phyloP scores from a whole-genome alignment of 176 grass and related monocot species.

The Zizania latifolia region DNA sequence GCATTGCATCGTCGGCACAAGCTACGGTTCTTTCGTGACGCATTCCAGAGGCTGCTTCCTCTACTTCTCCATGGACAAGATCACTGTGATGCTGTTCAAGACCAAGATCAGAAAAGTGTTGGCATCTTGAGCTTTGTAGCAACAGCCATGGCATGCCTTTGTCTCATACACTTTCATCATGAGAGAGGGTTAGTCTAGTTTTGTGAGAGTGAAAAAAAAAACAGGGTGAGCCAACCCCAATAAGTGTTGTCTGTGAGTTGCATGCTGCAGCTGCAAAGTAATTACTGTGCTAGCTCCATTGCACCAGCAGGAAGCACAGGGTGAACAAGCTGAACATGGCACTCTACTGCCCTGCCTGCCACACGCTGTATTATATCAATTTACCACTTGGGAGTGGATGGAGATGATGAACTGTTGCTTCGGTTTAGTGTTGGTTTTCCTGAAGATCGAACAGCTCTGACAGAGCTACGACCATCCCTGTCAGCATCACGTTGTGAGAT shows the following conservation, averaged over 20 bases:
- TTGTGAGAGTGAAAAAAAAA: not conserved
- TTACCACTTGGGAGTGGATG: slow-evolving; percentile 12
- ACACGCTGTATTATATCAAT: not conserved
- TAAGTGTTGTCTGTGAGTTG: not conserved
- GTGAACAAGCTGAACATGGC: slow-evolving; percentile 1
- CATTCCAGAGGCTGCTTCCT: slow-evolving; percentile 67
- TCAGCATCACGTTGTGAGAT: slow-evolving; percentile 37
- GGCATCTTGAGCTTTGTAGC: slow-evolving; percentile 23
- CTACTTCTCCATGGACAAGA: slow-evolving; percentile 85
- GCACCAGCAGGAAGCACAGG: not conserved
- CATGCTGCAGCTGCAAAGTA: not conserved
- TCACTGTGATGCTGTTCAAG: slow-evolving; percentile 77
- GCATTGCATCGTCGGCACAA: slow-evolving; percentile 83
- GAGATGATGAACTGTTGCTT: slow-evolving; percentile 12
- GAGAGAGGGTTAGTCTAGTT: slow-evolving; percentile 5
- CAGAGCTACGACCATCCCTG: slow-evolving; percentile 21
- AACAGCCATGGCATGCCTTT: slow-evolving; percentile 1
- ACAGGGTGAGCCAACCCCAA: slow-evolving; percentile 16
- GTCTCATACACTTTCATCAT: not conserved
- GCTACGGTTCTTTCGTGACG: slow-evolving; percentile 76
- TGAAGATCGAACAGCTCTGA: slow-evolving; percentile 31
- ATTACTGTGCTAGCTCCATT: not conserved
- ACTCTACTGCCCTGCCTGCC: not conserved
- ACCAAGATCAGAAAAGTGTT: slow-evolving; percentile 60
- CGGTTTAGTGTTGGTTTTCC: not conserved